A percentile compares a stretch with the other conserved stretches of the same genome.
Conservation (phyloP, 2,329 filamentous ascomycete species). For the Cyanodermella asteris region DNA sequence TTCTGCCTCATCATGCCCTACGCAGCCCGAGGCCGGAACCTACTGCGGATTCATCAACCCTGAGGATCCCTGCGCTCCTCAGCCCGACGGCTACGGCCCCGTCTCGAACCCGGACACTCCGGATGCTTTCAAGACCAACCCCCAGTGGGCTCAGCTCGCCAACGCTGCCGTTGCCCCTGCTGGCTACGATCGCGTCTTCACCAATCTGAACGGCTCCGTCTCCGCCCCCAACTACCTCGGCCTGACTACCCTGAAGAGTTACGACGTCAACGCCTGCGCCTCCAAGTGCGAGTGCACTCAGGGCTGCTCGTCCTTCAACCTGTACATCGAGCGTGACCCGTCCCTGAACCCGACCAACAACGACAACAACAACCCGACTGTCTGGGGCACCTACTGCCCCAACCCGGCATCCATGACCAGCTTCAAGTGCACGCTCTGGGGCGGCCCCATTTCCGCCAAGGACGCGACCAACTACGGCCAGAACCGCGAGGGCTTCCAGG, state of each 20-base stretch:
- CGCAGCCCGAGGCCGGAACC: no score
- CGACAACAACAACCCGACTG: slow-evolving; percentile 4
- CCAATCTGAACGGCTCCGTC: slow-evolving; percentile 11
- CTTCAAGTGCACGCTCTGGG: slow-evolving; percentile 17
- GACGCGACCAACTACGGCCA: slow-evolving; percentile 15
- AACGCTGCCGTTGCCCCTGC: slow-evolving; percentile 3
- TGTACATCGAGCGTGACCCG: slow-evolving; percentile 17
- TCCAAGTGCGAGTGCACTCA: slow-evolving; percentile 10
- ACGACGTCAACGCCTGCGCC: slow-evolving; percentile 13
- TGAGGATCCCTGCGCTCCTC: slow-evolving; percentile 7
- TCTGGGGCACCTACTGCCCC: no score
- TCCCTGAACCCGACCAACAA: slow-evolving; percentile 12
- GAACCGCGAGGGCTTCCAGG: slow-evolving; percentile 14
- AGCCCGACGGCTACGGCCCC: slow-evolving; percentile 4
- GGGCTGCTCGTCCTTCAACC: slow-evolving; percentile 14
- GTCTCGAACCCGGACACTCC: slow-evolving; percentile 2
- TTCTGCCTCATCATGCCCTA: no score
- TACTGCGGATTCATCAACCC: no score
- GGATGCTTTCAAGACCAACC: slow-evolving; percentile 1
- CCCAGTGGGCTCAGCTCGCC: not conserved
- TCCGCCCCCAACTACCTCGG: slow-evolving; percentile 14
- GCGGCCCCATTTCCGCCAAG: slow-evolving; percentile 10
- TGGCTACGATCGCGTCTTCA: slow-evolving; percentile 9
- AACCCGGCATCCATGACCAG: slow-evolving; percentile 15
- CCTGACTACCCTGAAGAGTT: slow-evolving; percentile 12